Evolutionary conservation across 2,329 filamentous ascomycete genomes (phyloP), one percentile per base, ranked within the genome.

Genomic region (Eutypella sp.): DNA sequence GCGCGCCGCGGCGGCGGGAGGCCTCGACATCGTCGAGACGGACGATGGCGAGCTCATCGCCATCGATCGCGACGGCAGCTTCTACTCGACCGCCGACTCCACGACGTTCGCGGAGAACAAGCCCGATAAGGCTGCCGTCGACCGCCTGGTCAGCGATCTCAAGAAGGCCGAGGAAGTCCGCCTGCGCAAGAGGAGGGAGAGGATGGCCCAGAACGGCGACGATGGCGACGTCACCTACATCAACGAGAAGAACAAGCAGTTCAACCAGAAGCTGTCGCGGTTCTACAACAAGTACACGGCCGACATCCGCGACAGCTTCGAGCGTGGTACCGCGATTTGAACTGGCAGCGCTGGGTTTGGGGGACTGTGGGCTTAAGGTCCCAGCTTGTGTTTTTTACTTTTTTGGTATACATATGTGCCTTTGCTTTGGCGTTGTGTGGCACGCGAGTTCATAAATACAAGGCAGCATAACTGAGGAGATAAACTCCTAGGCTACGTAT

Each of bases 211-310:
- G 64, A 85, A 84, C 51, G 89, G 91, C 47, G 90, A 95, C 52
- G 87, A 91, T 40, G 85, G 82, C 23, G 93, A 99, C 67, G 87
- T 97, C 58, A 97, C 92, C 7, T 97, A 96, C 70, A 99, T 99
- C 79, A 99, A 99, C 71, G 90, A 96, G 71, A 96, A 99, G 85
- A 99, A 99, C 77, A 97, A 97, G 77, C 90, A 96, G 76, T 99
- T 99, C 75, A 99, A 99, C 81, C 84, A 95, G 73, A 97, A 99
- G 73, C 74, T 99, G 67, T 77, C 86, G 44, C 78, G 93, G 55
- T 99, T 97, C 73, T 99, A 99, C 71, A 93, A 99, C 72, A 95
- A 96, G 75, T 99, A 99, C 68, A 99, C 93, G 39, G 83, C 87
- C 25, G 93, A 99, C 67, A 97, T 99, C 59, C 78, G 93, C 63